Evolutionary conservation across 345 rosid genomes (phyloP).

Genomic region (Bretschneidera sinensis): DNA sequence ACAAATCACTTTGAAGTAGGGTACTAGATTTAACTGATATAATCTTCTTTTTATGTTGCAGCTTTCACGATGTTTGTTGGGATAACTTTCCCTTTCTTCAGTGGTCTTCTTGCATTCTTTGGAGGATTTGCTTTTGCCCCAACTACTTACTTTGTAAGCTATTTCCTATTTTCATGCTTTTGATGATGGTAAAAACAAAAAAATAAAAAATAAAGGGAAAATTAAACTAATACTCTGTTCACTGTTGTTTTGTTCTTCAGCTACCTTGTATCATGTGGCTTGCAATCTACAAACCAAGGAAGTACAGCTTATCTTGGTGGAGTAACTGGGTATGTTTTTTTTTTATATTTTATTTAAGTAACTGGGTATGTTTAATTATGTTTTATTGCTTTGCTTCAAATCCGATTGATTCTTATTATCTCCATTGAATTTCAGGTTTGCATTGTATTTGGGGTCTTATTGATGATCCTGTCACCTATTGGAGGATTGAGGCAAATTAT

Average conservation of each 20-base stretch:
- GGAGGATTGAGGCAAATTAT: constrained; percentile 79
- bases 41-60: constrained; percentile 16
- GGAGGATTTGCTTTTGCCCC: constrained; percentile 89
- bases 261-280: constrained; percentile 77
- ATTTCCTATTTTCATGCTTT: neutral
- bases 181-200: neutral
- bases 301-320: constrained; percentile 62
- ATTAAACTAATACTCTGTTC: neutral
- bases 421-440: constrained; percentile 48
- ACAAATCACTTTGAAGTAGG: neutral
- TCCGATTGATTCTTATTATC: too few relatives aligned
- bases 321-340: too few relatives aligned
- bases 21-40: neutral
- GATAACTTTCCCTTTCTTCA: constrained; percentile 72
- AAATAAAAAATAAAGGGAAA: neutral
- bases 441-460: constrained; percentile 48
- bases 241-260: constrained; percentile 25
- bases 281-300: constrained; percentile 46
- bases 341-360: too few relatives aligned
- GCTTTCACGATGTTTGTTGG: constrained; percentile 69
- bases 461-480: constrained; percentile 74
- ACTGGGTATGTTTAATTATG: constrained; percentile 36
- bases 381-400: neutral
- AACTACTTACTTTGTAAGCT: constrained; percentile 69
- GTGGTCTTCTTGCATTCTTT: constrained; percentile 56